Base-by-base conservation (phyloP, 139 green algal species). In the Tetraselmis chui region DNA sequence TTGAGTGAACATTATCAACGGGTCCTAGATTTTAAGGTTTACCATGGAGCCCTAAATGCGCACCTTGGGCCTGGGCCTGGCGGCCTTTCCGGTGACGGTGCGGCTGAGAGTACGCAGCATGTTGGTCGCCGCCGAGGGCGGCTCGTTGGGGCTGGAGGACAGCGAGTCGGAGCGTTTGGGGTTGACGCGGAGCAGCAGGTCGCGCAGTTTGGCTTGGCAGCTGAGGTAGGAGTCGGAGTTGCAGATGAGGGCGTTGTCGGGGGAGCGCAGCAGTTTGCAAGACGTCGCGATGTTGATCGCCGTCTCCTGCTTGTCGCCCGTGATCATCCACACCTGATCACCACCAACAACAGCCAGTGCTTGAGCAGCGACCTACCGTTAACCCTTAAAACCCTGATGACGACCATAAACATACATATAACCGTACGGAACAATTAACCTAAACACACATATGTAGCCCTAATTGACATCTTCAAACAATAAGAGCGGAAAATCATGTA, bases 261-360 rank as follows among this genome's bases (percentile, higher is more conserved):
- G 81, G 81, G 94, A 86, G 0, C 82, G 84, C 31, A 98, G 90
- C 59, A 98, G 87, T 75, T 90, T 91, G 89, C 94, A 98, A 23
- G 93, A 92, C 80, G 95, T 95, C 23, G 90, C 93, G 77, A 98
- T 97, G 89, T 97, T 98, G 84, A 98, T 94, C 77, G 94, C 94
- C 0, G 94, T 98, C 89, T 98, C 94, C 87, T 94, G 90, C 86
- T 94, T 92, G 83, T 93, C 92, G 0, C 94, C 94, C 0, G 94
- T 98, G 31, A 98, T 94, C 85, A 98, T 95, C 94, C 94, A 98
- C 59, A 94, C 90, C 31, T 88, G n/a, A n/a, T n/a, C n/a, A n/a
- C n/a, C n/a, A n/a, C n/a, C n/a, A n/a, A n/a, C n/a, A n/a, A n/a
- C n/a, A n/a, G n/a, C n/a, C n/a, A n/a, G n/a, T n/a, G n/a, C n/a